phyloP scores from a whole-genome alignment of 2,329 filamentous ascomycete species.

The Exophiala alcalophila region DNA sequence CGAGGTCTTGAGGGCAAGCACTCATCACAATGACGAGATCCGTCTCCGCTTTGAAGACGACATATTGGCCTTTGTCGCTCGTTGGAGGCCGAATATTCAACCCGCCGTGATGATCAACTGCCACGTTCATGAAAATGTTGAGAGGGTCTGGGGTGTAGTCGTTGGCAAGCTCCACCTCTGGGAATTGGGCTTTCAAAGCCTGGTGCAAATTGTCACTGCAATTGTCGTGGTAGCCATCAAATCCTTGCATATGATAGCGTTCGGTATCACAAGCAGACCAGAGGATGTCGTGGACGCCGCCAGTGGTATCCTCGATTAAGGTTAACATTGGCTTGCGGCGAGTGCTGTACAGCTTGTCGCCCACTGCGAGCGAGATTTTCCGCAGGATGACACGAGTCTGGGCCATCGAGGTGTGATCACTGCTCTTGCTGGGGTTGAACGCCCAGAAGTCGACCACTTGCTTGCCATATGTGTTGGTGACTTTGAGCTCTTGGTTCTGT shows the following conservation, averaged over 20 bases:
- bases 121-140: slow-evolving; percentile 46
- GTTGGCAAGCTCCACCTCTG: slow-evolving; percentile 21
- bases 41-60: slow-evolving; percentile 36
- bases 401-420: slow-evolving; percentile 38
- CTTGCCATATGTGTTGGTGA: slow-evolving; percentile 48
- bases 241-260: slow-evolving; percentile 40
- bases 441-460: slow-evolving; percentile 53
- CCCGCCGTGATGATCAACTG: slow-evolving; percentile 27
- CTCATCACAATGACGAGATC: slow-evolving; percentile 43
- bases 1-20: slow-evolving; percentile 44
- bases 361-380: slow-evolving; percentile 32
- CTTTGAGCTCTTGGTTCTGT: slow-evolving; percentile 42
- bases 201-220: slow-evolving; percentile 42
- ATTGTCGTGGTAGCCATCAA: slow-evolving; percentile 38
- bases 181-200: slow-evolving; percentile 31
- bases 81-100: slow-evolving; percentile 34
- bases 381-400: slow-evolving; percentile 39
- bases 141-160: slow-evolving; percentile 39
- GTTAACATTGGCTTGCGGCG: slow-evolving; percentile 39
- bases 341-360: slow-evolving; percentile 40
- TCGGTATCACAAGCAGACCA: slow-evolving; percentile 42
- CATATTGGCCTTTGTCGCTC: slow-evolving; percentile 37
- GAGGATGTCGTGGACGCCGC: slow-evolving; percentile 41
- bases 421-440: slow-evolving; percentile 38
- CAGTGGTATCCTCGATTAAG: slow-evolving; percentile 39